Evolutionary conservation across 2,329 filamentous ascomycete species (phyloP), one percentile per base, ranked within the genome.

Genomic region (Rasamsonia emersonii): DNA sequence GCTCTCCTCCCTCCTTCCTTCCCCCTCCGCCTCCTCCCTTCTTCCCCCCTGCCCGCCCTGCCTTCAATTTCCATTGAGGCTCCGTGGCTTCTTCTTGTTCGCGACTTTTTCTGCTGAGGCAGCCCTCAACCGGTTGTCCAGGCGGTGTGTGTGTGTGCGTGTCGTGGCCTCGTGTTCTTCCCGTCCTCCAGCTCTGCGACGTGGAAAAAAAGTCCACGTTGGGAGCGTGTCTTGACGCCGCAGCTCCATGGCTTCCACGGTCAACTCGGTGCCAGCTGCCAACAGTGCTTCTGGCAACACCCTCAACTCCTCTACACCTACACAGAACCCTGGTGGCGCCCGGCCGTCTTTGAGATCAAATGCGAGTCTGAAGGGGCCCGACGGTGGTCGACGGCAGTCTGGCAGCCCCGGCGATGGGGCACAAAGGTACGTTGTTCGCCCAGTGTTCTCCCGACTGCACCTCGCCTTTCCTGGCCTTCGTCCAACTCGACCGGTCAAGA

Each of bases 311-410:
- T 46, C 62, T 39, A 45, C 57, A 27, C 56, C 62, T 38, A 43
- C 59, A 28, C 58, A 58, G 32, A 59, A 53, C 42, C 38, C 59
- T 36, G 42, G 51, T 40, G 51, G 51, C 43, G 50, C 49, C 39
- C 55, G 63, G 39, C 53, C 63, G 41, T 64, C 68, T 39, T 52
- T 70, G 50, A 71, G 72, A 51, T 62, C 67, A 47, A 66, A 51
- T 50, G 54, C 63, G 39, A 59, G 55, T 43, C 62, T 58, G 39
- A 75, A 72, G 56, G 59, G 58, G 38, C 57, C 67, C 38, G 70
- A 74, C 52, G 59, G 58, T 39, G 59, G 61, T 51, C 69, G 71
- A 54, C 72, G 71, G 56, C 71, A 72, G 49, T 60, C 68, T 43
- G 66, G 59, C 36, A 74, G 69, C 51, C 71, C 72, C 39, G 60